phyloP scores from a whole-genome alignment of 768 basidiomycete genomes.

The Tylopilus vinaceipallidus region DNA sequence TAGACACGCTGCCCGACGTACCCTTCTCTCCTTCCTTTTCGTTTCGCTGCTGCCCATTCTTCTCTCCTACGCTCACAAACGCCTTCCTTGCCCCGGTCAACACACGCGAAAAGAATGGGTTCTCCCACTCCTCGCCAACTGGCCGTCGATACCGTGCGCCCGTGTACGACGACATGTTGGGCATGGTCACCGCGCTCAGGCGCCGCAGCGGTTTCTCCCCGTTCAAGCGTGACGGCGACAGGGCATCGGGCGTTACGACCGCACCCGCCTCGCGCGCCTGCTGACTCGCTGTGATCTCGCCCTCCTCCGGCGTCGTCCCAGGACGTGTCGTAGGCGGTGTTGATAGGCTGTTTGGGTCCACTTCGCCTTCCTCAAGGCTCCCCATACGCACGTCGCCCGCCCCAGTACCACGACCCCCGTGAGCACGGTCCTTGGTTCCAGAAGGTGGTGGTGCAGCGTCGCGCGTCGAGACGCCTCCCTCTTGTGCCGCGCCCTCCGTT shows the following conservation, averaged over 20 bases:
- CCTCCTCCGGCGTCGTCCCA: constrained; percentile 10
- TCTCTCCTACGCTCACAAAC: neutral
- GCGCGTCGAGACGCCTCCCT: neutral
- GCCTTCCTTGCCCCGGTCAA: constrained; percentile 6
- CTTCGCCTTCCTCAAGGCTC: constrained; percentile 15
- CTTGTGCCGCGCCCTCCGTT: neutral
- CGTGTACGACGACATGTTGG: constrained; percentile 24
- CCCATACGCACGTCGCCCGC: constrained; percentile 1
- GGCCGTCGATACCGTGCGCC: constrained; percentile 23
- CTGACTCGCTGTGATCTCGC: constrained; percentile 15
- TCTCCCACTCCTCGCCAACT: constrained; percentile 6
- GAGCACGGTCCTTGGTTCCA: neutral
- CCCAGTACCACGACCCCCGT: neutral
- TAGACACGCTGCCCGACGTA: neutral
- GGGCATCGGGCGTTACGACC: too few species aligned
- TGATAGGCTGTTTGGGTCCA: constrained; percentile 6
- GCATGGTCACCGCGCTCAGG: constrained; percentile 12
- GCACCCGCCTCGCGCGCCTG: neutral
- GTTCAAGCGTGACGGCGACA: too few species aligned
- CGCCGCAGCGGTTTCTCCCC: neutral
- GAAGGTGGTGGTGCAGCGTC: neutral
- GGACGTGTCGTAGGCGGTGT: neutral
- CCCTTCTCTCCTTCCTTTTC: neutral
- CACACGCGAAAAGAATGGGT: constrained; percentile 27
- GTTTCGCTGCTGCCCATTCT: neutral